phyloP scores from a whole-genome alignment of 805 yeast genomes.

The Tetrapisispora phaffii region DNA sequence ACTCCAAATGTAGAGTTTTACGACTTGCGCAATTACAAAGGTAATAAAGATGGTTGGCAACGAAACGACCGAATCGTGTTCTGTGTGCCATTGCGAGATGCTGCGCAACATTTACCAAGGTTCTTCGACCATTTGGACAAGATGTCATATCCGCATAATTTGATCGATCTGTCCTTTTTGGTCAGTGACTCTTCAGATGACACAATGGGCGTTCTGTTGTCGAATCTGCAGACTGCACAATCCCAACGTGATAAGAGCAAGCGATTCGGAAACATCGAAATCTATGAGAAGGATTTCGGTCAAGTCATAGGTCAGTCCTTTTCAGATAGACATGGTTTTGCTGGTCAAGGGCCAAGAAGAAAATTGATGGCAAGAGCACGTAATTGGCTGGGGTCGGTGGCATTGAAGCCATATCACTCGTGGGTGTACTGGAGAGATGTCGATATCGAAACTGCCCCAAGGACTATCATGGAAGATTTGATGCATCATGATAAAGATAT shows the following conservation, averaged over 20 bases:
- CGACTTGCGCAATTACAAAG: conserved; percentile 58
- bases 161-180: conserved; percentile 73
- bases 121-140: conserved; percentile 73
- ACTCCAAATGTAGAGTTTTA: conserved; percentile 49
- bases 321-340: conserved; percentile 73
- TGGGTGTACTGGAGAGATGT: conserved; percentile 92
- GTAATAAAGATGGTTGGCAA: conserved; percentile 71
- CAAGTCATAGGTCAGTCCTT: conserved; percentile 80
- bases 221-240: conserved; percentile 54
- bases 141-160: conserved; percentile 77
- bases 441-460: conserved; percentile 76
- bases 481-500: conserved; percentile 66
- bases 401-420: conserved; percentile 72
- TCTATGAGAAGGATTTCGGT: conserved; percentile 86
- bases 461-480: conserved; percentile 60
- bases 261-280: conserved; percentile 77
- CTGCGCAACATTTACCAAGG: conserved; percentile 81
- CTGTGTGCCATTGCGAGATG: conserved; percentile 87
- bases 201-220: conserved; percentile 60
- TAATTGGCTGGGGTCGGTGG: conserved; percentile 69
- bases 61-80: conserved; percentile 67
- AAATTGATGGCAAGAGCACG: conserved; percentile 82
- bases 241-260: conserved; percentile 46
- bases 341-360: conserved; percentile 75
- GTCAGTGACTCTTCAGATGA: conserved; percentile 87